Evolutionary conservation across 2,329 filamentous ascomycete species (phyloP).

Genomic region (Hirsutella rhossiliensis): DNA sequence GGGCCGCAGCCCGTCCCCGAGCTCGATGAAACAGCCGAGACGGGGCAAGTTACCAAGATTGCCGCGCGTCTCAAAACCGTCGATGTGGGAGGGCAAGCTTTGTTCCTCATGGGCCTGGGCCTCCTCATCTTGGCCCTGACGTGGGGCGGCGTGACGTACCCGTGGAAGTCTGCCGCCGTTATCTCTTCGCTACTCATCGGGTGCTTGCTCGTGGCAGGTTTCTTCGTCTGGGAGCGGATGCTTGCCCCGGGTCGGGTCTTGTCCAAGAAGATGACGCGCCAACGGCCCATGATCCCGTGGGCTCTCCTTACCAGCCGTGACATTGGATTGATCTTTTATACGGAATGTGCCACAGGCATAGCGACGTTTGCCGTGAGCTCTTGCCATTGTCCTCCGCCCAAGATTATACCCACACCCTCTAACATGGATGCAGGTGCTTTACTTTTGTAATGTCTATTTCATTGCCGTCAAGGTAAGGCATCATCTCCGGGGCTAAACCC

Average conservation of each 20-base stretch:
- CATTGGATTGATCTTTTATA: slow-evolving; percentile 41
- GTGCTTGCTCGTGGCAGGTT: slow-evolving; percentile 9
- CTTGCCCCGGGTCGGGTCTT: slow-evolving; percentile 11
- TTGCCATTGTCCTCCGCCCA: too few relatives aligned
- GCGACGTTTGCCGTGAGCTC: slow-evolving; percentile 32
- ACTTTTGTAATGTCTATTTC: slow-evolving; percentile 60
- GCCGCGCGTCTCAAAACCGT: slow-evolving; percentile 36
- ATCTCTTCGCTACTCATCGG: slow-evolving; percentile 36
- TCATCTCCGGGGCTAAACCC: too few relatives aligned
- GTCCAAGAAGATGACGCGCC: slow-evolving; percentile 34
- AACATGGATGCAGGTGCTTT: slow-evolving; percentile 36
- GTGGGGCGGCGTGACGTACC: slow-evolving; percentile 42
- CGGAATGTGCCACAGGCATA: slow-evolving; percentile 49
- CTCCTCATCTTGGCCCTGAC: slow-evolving; percentile 42
- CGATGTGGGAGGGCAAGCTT: slow-evolving; percentile 41
- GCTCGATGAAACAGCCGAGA: slow-evolving; percentile 25
- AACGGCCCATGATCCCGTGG: slow-evolving; percentile 54
- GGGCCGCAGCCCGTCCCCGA: slow-evolving; percentile 36
- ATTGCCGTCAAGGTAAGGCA: slow-evolving; percentile 38
- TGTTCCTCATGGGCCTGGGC: slow-evolving; percentile 43
- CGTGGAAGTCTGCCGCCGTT: slow-evolving; percentile 37
- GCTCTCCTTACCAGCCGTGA: slow-evolving; percentile 44
- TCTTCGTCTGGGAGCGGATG: too few relatives aligned
- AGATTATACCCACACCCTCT: not conserved
- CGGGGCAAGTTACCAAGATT: slow-evolving; percentile 21